phyloP scores from a whole-genome alignment of 1,139 yeast species.

The Pichia sp. region DNA sequence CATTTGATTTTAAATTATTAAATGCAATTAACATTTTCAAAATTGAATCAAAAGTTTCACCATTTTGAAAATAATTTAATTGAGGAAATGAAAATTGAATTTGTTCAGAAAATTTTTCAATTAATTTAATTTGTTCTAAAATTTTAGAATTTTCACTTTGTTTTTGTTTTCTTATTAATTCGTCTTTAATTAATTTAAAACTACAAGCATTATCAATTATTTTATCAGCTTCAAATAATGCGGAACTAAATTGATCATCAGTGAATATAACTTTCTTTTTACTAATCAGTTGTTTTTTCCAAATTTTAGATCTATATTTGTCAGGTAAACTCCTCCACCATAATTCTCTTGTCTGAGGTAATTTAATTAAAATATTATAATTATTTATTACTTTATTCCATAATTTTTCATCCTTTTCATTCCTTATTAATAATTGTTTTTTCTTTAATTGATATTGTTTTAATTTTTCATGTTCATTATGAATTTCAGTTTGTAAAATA shows the following conservation, averaged over 20 bases:
- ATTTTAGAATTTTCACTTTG: constrained; percentile 12
- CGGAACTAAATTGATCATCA: constrained; percentile 14
- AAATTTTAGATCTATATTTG: constrained; percentile 40
- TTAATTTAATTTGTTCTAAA: constrained; percentile 19
- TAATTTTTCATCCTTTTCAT: constrained; percentile 32
- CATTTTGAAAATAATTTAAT: constrained; percentile 26
- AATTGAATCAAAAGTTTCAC: constrained; percentile 26
- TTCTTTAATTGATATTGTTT: constrained; percentile 29
- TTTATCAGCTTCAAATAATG: constrained; percentile 21
- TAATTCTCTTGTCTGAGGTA: constrained; percentile 42
- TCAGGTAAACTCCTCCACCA: constrained; percentile 67
- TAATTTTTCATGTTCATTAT: constrained; percentile 35
- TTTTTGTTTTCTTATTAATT: constrained; percentile 12
- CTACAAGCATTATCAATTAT: constrained; percentile 26
- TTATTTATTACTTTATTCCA: constrained; percentile 46
- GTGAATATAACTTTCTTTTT: constrained; percentile 24
- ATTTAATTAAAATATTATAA: constrained; percentile 32
- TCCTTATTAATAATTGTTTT: constrained; percentile 29
- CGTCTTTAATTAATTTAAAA: constrained; percentile 20
- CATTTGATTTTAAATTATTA: constrained; percentile 15
- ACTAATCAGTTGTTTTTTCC: constrained; percentile 39
- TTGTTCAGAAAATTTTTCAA: constrained; percentile 19
- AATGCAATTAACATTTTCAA: constrained; percentile 22
- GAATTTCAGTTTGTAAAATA: constrained; percentile 43
- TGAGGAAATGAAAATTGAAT: constrained; percentile 26